These are phyloP conservation scores for Crithidia expoeki DNA, from an alignment of 208 protist genomes.

Conservation along the genomic window DNA sequence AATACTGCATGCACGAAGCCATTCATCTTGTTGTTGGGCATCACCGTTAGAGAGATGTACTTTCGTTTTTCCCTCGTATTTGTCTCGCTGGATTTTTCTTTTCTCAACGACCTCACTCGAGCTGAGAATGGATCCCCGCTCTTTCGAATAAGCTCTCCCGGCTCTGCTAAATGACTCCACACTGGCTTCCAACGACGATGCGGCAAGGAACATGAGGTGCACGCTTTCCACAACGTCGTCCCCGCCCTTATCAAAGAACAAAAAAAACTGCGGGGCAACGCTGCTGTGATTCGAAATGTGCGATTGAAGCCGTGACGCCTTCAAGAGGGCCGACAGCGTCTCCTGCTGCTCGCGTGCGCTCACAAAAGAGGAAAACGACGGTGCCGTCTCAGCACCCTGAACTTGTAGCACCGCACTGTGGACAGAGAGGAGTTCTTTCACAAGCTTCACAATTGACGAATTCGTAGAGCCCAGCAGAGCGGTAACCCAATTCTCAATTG, in stretches of 20 bases:
- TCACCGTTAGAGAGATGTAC: background rate
- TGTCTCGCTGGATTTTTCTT: too few relatives aligned
- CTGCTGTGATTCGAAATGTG: background rate
- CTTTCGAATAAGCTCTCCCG: background rate
- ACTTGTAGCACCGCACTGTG: background rate
- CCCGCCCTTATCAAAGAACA: too few relatives aligned
- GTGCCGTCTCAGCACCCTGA: background rate
- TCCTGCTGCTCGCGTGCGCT: background rate
- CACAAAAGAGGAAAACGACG: background rate
- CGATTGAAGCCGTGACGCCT: background rate
- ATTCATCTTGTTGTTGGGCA: background rate
- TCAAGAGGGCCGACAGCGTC: background rate
- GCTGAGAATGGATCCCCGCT: too few relatives aligned
- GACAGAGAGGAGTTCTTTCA: constrained; percentile 1
- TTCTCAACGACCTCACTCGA: too few relatives aligned
- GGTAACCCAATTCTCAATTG: background rate
- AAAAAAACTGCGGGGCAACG: background rate
- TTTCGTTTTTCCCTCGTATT: too few relatives aligned
- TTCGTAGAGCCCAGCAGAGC: background rate
- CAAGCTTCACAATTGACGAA: background rate
- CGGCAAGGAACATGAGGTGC: constrained; percentile 10
- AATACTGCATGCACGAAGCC: background rate
- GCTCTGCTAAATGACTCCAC: background rate
- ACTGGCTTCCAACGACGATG: constrained; percentile 19
- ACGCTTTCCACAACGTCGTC: background rate